Evolutionary conservation across 2,329 filamentous ascomycete genomes (phyloP).

Genomic region (Cladophialophora bantiana): DNA sequence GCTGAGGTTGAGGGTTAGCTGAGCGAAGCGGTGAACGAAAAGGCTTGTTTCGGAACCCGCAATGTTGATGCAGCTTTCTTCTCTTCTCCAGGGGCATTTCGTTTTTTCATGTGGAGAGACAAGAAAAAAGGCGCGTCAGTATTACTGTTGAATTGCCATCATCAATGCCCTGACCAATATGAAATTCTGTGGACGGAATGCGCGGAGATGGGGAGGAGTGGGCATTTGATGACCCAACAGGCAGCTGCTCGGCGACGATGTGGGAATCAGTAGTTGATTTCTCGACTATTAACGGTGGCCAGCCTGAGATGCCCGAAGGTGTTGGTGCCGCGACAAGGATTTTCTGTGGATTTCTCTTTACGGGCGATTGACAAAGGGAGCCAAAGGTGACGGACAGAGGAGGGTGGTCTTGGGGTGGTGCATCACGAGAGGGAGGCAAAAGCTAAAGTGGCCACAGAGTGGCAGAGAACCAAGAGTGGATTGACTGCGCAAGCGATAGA

Average conservation of each 20-base stretch:
- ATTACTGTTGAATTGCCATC: neutral
- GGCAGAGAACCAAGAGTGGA: slow-evolving; percentile 2
- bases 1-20: slow-evolving; percentile 6
- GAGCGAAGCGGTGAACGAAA: slow-evolving; percentile 67
- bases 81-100: slow-evolving; percentile 61
- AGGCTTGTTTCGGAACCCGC: slow-evolving; percentile 69
- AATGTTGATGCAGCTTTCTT: slow-evolving; percentile 66
- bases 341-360: neutral
- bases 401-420: no score
- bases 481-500: slow-evolving; percentile 3
- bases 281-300: neutral
- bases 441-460: slow-evolving; percentile 10
- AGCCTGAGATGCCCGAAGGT: neutral
- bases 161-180: neutral
- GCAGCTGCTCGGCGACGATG: slow-evolving; percentile 1
- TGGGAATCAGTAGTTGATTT: slow-evolving; percentile 4
- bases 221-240: slow-evolving; percentile 9
- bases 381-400: slow-evolving; percentile 3
- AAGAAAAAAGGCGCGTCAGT: neutral
- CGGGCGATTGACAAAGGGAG: slow-evolving; percentile 10
- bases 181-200: neutral
- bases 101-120: neutral
- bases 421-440: slow-evolving; percentile 1
- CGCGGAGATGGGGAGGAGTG: neutral
- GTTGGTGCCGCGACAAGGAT: slow-evolving; percentile 1